These are phyloP conservation scores for Chamaecyparis obtusa DNA, from an alignment of 75 land plant genomes.

Conservation along the genomic window DNA sequence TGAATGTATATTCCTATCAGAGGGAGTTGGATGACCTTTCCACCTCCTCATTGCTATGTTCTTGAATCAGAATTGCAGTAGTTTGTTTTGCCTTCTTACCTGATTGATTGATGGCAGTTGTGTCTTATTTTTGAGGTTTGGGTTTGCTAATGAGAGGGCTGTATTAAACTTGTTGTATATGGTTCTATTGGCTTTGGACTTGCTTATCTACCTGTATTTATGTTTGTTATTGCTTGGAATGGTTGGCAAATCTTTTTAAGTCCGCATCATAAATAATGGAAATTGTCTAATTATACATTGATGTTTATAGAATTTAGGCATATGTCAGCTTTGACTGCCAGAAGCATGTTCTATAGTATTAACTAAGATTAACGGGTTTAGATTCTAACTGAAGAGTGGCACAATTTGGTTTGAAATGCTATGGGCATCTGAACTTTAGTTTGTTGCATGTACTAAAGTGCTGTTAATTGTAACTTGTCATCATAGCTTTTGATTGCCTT, in stretches of 20 bases:
- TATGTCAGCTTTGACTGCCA: neutral
- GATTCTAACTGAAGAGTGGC: neutral
- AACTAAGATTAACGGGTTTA: neutral
- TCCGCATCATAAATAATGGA: neutral
- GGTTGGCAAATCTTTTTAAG: neutral
- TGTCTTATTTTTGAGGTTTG: neutral
- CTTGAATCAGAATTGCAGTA: no score
- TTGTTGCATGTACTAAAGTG: neutral
- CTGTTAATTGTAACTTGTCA: neutral
- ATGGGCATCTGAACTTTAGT: neutral
- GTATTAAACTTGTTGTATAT: neutral
- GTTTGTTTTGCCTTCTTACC: neutral
- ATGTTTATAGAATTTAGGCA: neutral
- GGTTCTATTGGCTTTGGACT: neutral
- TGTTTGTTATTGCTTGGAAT: neutral
- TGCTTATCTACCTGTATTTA: neutral
- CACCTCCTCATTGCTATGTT: neutral
- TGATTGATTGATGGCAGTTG: neutral
- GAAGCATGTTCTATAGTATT: neutral
- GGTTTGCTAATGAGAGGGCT: neutral
- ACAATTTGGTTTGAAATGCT: neutral
- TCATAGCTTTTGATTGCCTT: neutral
- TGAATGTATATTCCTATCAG: neutral
- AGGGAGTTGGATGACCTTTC: neutral
- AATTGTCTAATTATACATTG: neutral